Base-by-base conservation (phyloP, 305 asterid species). In the Solanum hybrid region DNA sequence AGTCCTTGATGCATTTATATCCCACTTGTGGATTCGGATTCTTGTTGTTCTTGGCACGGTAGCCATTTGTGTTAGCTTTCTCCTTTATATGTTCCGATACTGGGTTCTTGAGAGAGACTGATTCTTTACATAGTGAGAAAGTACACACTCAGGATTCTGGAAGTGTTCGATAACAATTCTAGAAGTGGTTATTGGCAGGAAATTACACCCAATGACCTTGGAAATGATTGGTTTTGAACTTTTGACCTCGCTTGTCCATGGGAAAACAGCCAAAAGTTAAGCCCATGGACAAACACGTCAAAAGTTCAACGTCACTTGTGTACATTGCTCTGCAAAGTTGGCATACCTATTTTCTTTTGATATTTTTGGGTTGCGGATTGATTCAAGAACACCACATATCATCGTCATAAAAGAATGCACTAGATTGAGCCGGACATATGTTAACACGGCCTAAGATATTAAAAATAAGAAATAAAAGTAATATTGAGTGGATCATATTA, bases 11-110 rank as follows among this genome's bases (percentile, higher is more conserved):
- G 92, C 91, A 36, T 95, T 92, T 89, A 31, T 71, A 66, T 92
- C 98, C 73, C 78, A 12, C 46, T 20, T 94, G 85, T 92, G 94
- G 95, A 92, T 92, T 86, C 94, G 93, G 91, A 89, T 92, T 79
- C 7, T 91, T 24, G 86, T 95, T 20, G 79, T 90, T 93, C 82
- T 92, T 36, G 94, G 94, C 81, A 90, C 93, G 13, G 75, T 90
- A 24, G 93, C 72, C 51, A 81, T 91, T 87, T 81, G 91, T 82
- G 40, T 92, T 34, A 92, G 90, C 32, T 31, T 31, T 31, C 32
- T 31, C 32, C 32, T 29, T 29, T 31, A 31, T 31, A 31, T 31
- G 32, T 31, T 31, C 32, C 32, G 32, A 31, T 31, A 31, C 32
- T 31, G 32, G 32, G 32, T 31, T 31, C 32, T 31, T 31, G 32